phyloP scores from a whole-genome alignment of 176 grass and related monocot species.

The Musa itinerans region DNA sequence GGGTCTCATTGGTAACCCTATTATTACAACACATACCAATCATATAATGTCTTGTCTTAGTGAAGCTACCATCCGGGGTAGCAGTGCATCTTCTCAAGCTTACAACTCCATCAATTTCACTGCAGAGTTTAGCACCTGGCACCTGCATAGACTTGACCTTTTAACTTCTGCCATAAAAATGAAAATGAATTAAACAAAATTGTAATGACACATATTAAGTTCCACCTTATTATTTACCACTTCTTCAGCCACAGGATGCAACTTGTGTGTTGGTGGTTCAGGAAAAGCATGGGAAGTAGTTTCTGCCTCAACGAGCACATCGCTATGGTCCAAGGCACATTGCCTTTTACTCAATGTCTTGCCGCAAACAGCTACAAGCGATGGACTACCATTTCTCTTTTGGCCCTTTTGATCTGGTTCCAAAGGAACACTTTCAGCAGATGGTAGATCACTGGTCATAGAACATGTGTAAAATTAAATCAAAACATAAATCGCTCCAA shows the following conservation, averaged over 20 bases:
- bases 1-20: conserved; percentile 30
- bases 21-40: conserved; percentile 4
- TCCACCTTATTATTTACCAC: not conserved
- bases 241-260: not conserved
- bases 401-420: conserved; percentile 37
- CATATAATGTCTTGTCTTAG: conserved; percentile 31
- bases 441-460: conserved; percentile 31
- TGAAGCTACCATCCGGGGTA: conserved; percentile 42
- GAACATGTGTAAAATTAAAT: not conserved
- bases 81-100: conserved; percentile 62
- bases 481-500: conserved; percentile 17
- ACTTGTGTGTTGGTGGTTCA: not conserved
- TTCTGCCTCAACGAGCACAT: conserved; percentile 13
- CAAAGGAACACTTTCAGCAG: conserved; percentile 23
- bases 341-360: conserved; percentile 48
- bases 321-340: conserved; percentile 10
- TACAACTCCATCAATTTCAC: conserved; percentile 11
- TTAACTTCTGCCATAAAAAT: not conserved
- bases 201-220: not conserved
- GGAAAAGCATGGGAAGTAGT: conserved; percentile 2
- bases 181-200: not conserved
- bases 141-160: conserved; percentile 28
- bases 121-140: conserved; percentile 13
- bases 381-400: conserved; percentile 47
- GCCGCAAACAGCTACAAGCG: conserved; percentile 29